phyloP scores from a whole-genome alignment of 768 basidiomycete species.

The Boletus reticuloceps region DNA sequence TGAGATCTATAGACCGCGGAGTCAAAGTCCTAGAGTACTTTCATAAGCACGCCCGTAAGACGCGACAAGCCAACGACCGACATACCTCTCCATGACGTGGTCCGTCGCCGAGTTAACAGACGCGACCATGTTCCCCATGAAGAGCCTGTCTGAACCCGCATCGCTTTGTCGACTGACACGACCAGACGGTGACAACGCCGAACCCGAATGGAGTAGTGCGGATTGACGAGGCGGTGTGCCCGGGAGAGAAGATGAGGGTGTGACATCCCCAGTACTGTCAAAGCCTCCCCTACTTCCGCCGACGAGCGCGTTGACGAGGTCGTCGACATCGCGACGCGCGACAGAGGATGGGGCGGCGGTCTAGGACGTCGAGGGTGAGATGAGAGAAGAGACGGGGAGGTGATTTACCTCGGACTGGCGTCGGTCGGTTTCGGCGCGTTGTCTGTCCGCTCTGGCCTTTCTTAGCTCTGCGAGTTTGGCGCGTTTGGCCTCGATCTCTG shows the following conservation, averaged over 20 bases:
- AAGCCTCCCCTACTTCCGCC: conserved; percentile 43
- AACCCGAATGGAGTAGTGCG: conserved; percentile 35
- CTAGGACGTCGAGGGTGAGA: conserved; percentile 21
- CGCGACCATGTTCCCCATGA: conserved; percentile 44
- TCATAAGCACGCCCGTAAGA: not conserved
- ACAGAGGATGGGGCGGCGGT: conserved; percentile 38
- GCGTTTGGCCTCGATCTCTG: conserved; percentile 89
- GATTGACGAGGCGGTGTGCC: conserved; percentile 59
- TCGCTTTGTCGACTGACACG: conserved; percentile 72
- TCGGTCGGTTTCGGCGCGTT: conserved; percentile 50
- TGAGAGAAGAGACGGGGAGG: conserved; percentile 1
- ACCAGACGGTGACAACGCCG: conserved; percentile 48
- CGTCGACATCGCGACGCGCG: conserved; percentile 61
- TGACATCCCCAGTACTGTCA: conserved; percentile 58
- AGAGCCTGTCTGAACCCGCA: conserved; percentile 46
- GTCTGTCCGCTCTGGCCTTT: conserved; percentile 70
- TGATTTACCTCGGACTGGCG: conserved; percentile 22
- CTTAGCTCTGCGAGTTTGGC: conserved; percentile 84
- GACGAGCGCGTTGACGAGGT: conserved; percentile 61
- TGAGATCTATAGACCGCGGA: conserved; percentile 69
- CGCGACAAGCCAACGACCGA: not conserved
- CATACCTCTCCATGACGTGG: conserved; percentile 67
- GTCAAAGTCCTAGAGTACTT: conserved; percentile 49
- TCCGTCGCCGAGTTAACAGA: conserved; percentile 49
- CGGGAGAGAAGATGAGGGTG: conserved; percentile 70